Conservation (phyloP, 2,329 filamentous ascomycete species). For the Colletotrichum destructivum region DNA sequence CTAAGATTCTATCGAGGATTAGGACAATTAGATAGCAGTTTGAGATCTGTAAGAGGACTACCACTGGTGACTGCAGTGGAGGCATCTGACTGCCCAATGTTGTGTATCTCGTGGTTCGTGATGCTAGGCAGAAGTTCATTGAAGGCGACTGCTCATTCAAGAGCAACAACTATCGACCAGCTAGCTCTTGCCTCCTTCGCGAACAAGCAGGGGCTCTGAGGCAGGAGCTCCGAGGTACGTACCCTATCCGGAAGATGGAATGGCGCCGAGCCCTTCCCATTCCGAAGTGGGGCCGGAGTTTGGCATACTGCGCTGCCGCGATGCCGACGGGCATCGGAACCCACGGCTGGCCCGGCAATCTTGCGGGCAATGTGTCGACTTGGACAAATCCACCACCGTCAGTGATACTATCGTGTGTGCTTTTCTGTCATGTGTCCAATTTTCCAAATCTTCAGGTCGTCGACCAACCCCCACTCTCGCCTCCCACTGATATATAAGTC, state of each 20-base stretch:
- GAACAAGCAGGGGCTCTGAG: not conserved
- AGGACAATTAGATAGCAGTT: too few species aligned
- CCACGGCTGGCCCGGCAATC: not conserved
- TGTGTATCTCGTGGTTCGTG: not conserved
- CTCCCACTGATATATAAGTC: too few species aligned
- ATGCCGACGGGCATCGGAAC: too few species aligned
- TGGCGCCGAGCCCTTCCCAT: not conserved
- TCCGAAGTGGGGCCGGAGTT: not conserved
- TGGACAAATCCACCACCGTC: too few species aligned
- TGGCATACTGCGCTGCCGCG: not conserved
- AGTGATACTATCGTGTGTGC: too few species aligned
- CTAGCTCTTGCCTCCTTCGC: not conserved
- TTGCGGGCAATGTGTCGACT: not conserved
- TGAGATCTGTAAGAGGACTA: too few species aligned
- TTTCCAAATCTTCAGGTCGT: too few species aligned
- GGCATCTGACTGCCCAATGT: not conserved
- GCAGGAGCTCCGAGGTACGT: not conserved
- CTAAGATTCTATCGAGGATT: too few species aligned
- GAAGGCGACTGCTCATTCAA: not conserved
- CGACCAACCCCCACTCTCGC: too few species aligned
- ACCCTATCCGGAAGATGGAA: not conserved
- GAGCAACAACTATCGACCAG: too few species aligned
- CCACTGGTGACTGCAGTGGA: too few species aligned
- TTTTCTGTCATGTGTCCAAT: too few species aligned
- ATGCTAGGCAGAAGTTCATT: not conserved